Percentiles rank a stretch among this genome's conserved stretches.
Conservation (phyloP, 805 yeast species). For the Wickerhamiella vanderwaltii region DNA sequence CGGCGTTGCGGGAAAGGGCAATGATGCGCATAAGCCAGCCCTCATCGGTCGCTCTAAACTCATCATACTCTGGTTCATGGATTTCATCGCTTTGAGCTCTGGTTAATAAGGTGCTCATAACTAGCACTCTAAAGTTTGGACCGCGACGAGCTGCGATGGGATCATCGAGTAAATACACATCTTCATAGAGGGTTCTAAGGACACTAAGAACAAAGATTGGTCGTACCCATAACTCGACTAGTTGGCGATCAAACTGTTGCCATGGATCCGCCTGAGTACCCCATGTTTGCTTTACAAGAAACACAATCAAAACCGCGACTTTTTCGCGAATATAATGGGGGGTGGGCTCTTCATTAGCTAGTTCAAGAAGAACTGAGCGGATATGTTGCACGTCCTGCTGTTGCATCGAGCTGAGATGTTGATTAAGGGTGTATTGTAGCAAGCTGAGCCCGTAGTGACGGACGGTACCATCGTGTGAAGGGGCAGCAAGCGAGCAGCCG, state of each 20-base stretch:
- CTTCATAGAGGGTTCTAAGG: conserved; percentile 81
- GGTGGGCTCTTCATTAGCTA: conserved; percentile 50
- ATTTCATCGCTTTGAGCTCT: conserved; percentile 42
- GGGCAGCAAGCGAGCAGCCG: conserved; percentile 77
- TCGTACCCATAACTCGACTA: conserved; percentile 62
- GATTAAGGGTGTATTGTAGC: conserved; percentile 56
- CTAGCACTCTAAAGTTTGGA: conserved; percentile 4
- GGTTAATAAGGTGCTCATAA: conserved; percentile 5
- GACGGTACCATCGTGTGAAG: conserved; percentile 54
- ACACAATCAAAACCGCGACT: conserved; percentile 81
- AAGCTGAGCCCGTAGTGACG: conserved; percentile 84
- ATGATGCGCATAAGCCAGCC: conserved; percentile 63
- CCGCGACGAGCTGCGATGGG: conserved; percentile 68
- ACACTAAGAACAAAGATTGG: conserved; percentile 58
- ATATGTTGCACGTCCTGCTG: conserved; percentile 50
- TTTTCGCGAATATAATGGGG: conserved; percentile 88
- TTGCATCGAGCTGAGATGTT: conserved; percentile 43
- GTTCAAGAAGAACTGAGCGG: conserved; percentile 73
- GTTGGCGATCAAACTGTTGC: conserved; percentile 73
- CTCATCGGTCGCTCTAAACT: conserved; percentile 53
- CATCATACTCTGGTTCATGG: conserved; percentile 44
- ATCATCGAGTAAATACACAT: conserved; percentile 81
- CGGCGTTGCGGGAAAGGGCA: background rate
- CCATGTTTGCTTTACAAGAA: conserved; percentile 84
- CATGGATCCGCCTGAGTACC: conserved; percentile 56